Base-by-base conservation (phyloP, 1,139 yeast genomes). In the Debaryomyces psychrophilus region DNA sequence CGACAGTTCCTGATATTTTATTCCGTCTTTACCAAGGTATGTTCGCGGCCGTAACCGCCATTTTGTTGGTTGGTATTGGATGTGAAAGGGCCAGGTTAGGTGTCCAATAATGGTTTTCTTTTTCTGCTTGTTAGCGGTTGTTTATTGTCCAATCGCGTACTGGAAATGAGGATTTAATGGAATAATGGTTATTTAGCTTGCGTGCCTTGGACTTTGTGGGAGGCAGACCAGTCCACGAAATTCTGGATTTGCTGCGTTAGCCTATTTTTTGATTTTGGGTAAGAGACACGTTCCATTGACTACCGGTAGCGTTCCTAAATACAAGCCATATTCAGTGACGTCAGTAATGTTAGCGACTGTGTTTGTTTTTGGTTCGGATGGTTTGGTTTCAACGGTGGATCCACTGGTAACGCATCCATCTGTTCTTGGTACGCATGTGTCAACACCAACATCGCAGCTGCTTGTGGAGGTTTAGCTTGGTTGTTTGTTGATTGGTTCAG, bases 321-420 rank as follows among this genome's bases (percentile, higher is more conserved):
- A 89, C 73, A 88, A 85, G 71, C 97, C 98, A 28, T 97, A 92
- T 66, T 84, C 92, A 4, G 95, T 90, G 41, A 80, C 95, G 9
- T 83, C 90, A 43, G 89, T 90, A 50, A 97, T 90, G n/a, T 73
- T 92, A 51, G 99, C 98, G 47, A 90, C 97, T 18, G 85, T 89
- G 4, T 88, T 93, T 74, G n/a, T n/a, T 81, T 92, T 60, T 92
- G 97, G 97, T 90, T 92, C 60, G 98, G 98, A 38, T 92, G 99
- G 98, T 90, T 88, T 61, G 97, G 97, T 44, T 92, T 92, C 81
- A 92, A 93, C 76, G 97, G 97, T 68, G 97, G 98, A 59, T 89
- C 97, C 42, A 88, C 97, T 46, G 97, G 96, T 67, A 87, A 88
- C 65, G 87, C 96, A 35, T 69, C 92, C 50, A 83, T 92, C 65